Base-by-base conservation (phyloP, 2,329 filamentous ascomycete genomes). In the Stagonosporopsis tanaceti region DNA sequence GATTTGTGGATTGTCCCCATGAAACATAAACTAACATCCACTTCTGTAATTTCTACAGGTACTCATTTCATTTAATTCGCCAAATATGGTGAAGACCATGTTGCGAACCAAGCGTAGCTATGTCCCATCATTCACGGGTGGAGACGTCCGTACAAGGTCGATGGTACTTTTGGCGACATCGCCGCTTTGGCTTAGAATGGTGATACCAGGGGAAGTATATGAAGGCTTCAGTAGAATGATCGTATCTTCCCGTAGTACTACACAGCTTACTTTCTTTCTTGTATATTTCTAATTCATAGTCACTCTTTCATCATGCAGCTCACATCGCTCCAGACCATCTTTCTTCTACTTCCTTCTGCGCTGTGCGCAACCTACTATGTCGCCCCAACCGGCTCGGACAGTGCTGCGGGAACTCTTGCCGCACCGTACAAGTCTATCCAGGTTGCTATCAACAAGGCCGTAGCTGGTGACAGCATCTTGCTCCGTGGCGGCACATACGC, bases 361-460 rank as follows among this genome's bases (percentile, higher is more conserved):
- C 41, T 57, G 15, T 60, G 58, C 24, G 63, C 63, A n/a, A 77
- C 79, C 27, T 76, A 82, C 57, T 83, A 78, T 63, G 81, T 83
- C 25, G 78, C 81, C 1, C 78, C 80, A 1, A 75, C 73, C 1
- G 81, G 81, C 14, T 61, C 62, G 7, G 64, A 63, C 50, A 75
- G 68, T 37, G 79, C 77, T 22, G 73, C 74, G 5, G 81, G 80
- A 11, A 76, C 76, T 0, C 69, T 79, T 14, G 68, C 68, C 5
- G 65, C 76, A 1, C 81, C 81, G 1, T 78, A 77, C 34, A 77
- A 75, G 9, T 82, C 80, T 1, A 82, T 83, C 22, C 81, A 83
- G 64, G 69, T 72, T 3, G 81, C 80, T 0, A 76, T 83, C 4
- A 66, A 82, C 61, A 76, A 72, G 24, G 81, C 81, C 14, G 74